A percentile compares a stretch with the other conserved stretches of the same genome.
phyloP scores from a whole-genome alignment of 2,329 filamentous ascomycete species.

The Pseudocercospora fijiensis region DNA sequence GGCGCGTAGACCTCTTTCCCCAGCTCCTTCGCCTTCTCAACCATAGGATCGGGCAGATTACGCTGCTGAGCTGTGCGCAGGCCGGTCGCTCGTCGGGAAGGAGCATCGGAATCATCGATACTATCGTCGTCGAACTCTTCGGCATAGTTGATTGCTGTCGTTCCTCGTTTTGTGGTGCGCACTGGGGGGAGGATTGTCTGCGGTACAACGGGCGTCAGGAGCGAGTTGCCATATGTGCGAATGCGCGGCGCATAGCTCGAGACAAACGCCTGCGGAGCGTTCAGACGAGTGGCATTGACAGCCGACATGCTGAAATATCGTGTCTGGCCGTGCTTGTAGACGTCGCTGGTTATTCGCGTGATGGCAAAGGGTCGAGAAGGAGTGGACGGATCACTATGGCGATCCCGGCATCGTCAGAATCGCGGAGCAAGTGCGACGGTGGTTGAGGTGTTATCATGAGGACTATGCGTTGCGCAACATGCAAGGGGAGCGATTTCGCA shows the following conservation, averaged over 20 bases:
- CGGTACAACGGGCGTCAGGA: constrained; percentile 80
- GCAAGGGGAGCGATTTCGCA: constrained; percentile 2
- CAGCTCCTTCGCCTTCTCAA: constrained; percentile 65
- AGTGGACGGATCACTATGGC: constrained; percentile 11
- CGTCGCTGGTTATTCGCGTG: background rate
- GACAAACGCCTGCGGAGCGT: constrained; percentile 79
- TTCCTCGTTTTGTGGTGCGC: constrained; percentile 94
- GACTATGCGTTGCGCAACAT: background rate
- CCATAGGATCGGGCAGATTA: constrained; percentile 62
- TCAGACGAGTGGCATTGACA: constrained; percentile 40
- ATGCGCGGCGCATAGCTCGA: constrained; percentile 89
- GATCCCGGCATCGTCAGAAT: constrained; percentile 29
- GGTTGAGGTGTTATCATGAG: background rate
- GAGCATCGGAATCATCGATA: constrained; percentile 72
- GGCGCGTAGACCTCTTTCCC: constrained; percentile 79
- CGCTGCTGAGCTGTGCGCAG: constrained; percentile 73
- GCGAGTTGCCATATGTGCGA: constrained; percentile 85
- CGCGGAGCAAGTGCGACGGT: constrained; percentile 15
- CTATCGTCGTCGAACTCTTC: constrained; percentile 92
- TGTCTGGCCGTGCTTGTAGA: background rate
- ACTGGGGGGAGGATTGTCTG: constrained; percentile 65
- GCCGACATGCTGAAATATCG: constrained; percentile 12
- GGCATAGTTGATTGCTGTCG: constrained; percentile 94
- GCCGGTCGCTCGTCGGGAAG: constrained; percentile 64
- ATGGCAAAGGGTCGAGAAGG: constrained; percentile 17